phyloP scores from a whole-genome alignment of 179 eudicot species.

The Pouteria campechiana region DNA sequence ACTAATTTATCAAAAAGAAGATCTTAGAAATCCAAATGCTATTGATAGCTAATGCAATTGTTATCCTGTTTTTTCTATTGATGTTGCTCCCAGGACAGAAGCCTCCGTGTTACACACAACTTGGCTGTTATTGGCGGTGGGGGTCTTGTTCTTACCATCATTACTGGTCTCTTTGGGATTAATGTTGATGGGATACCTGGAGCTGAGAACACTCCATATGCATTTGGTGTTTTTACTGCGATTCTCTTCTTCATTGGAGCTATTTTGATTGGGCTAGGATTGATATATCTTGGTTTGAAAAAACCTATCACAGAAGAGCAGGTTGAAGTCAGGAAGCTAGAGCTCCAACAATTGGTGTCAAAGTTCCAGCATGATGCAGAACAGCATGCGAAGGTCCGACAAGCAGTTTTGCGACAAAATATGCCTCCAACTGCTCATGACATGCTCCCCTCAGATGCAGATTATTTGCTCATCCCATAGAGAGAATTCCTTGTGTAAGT shows the following conservation, averaged over 20 bases:
- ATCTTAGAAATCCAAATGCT: no score
- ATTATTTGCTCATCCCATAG: constrained; percentile 52
- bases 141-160: constrained; percentile 73
- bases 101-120: constrained; percentile 85
- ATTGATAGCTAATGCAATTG: no score
- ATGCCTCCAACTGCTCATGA: constrained; percentile 39
- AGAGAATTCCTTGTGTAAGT: no score
- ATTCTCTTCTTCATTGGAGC: constrained; percentile 46
- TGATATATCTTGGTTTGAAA: constrained; percentile 68
- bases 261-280: constrained; percentile 52
- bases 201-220: constrained; percentile 60
- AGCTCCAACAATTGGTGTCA: constrained; percentile 69
- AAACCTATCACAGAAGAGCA: constrained; percentile 58
- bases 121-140: constrained; percentile 84
- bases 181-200: constrained; percentile 96
- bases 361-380: constrained; percentile 96
- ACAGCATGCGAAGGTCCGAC: constrained; percentile 82
- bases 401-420: constrained; percentile 27
- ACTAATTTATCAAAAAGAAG: no score
- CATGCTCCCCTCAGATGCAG: constrained; percentile 28
- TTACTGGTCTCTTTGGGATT: constrained; percentile 86
- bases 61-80: no score
- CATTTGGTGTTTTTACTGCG: constrained; percentile 67
- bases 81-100: constrained; percentile 89
- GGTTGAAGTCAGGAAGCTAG: constrained; percentile 74